Conservation (phyloP, 768 basidiomycete species). For the Austroboletus eburneus region DNA sequence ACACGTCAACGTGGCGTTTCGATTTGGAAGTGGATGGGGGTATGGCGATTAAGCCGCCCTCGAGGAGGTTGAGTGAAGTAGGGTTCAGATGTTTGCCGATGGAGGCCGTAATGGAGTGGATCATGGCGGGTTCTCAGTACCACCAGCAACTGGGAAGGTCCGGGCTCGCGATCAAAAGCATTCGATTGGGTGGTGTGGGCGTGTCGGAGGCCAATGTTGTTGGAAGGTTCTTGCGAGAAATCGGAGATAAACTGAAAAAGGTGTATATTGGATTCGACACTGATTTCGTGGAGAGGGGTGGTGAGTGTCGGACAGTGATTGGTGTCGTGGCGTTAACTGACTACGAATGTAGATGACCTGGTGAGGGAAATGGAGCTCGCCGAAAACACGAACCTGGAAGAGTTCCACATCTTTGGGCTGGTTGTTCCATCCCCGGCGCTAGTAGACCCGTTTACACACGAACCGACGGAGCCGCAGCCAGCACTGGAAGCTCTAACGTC, state of each 20-base stretch:
- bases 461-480: slow-evolving; percentile 4
- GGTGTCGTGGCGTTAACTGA: slow-evolving; percentile 5
- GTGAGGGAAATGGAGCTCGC: slow-evolving; percentile 27
- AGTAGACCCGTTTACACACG: slow-evolving; percentile 18
- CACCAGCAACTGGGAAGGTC: slow-evolving; percentile 5
- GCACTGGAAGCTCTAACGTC: slow-evolving; percentile 22
- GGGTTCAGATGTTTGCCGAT: slow-evolving; percentile 22
- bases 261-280: slow-evolving; percentile 28
- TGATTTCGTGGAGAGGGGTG: slow-evolving; percentile 28
- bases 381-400: slow-evolving; percentile 22
- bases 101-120: slow-evolving; percentile 29
- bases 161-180: slow-evolving; percentile 14
- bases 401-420: slow-evolving; percentile 31
- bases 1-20: slow-evolving; percentile 11
- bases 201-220: slow-evolving; percentile 23
- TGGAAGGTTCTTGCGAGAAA: slow-evolving; percentile 23
- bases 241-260: slow-evolving; percentile 21
- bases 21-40: slow-evolving; percentile 6
- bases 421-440: slow-evolving; percentile 30
- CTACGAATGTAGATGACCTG: slow-evolving; percentile 15
- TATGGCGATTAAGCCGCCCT: slow-evolving; percentile 10
- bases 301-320: slow-evolving; percentile 14
- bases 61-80: slow-evolving; percentile 22
- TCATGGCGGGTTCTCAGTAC: slow-evolving; percentile 17
- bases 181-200: slow-evolving; percentile 28